Evolutionary conservation across 2,329 filamentous ascomycete species (phyloP).

Genomic region (Epichloe hybrida): DNA sequence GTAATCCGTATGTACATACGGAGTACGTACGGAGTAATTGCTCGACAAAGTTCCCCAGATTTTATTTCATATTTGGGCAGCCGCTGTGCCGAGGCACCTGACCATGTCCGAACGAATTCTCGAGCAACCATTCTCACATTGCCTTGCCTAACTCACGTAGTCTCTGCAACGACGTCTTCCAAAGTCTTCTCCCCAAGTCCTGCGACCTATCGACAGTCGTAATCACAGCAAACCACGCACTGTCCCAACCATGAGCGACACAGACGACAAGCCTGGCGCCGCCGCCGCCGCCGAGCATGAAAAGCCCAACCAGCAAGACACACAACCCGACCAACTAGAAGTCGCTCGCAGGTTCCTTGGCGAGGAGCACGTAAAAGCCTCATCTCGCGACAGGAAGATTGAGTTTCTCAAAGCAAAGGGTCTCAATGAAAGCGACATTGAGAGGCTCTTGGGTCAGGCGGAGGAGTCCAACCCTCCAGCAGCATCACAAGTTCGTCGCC

Average conservation of each 20-base stretch:
- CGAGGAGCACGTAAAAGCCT: conserved; percentile 57
- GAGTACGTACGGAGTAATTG: too few species aligned
- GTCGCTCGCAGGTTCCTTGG: conserved; percentile 65
- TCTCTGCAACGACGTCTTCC: neutral
- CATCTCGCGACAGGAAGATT: conserved; percentile 57
- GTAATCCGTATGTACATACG: too few species aligned
- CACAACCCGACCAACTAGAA: conserved; percentile 28
- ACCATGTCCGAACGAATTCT: too few species aligned
- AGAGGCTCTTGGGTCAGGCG: conserved; percentile 41
- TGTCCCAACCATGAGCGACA: conserved; percentile 17
- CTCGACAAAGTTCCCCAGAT: too few species aligned
- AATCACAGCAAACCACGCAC: neutral
- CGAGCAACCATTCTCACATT: too few species aligned
- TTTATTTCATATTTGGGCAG: neutral
- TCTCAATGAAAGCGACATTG: conserved; percentile 51
- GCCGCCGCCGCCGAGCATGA: conserved; percentile 9
- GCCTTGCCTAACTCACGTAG: too few species aligned
- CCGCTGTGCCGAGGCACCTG: neutral
- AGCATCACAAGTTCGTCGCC: conserved; percentile 8
- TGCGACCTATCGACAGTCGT: neutral
- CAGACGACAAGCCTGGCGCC: conserved; percentile 13
- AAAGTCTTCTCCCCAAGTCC: neutral
- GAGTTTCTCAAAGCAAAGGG: conserved; percentile 70
- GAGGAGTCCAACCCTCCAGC: conserved; percentile 6
- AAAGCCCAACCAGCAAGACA: conserved; percentile 6